These are phyloP conservation scores for Pleurotus ostreatus DNA, from an alignment of 768 basidiomycete genomes.

Conservation along the genomic window DNA sequence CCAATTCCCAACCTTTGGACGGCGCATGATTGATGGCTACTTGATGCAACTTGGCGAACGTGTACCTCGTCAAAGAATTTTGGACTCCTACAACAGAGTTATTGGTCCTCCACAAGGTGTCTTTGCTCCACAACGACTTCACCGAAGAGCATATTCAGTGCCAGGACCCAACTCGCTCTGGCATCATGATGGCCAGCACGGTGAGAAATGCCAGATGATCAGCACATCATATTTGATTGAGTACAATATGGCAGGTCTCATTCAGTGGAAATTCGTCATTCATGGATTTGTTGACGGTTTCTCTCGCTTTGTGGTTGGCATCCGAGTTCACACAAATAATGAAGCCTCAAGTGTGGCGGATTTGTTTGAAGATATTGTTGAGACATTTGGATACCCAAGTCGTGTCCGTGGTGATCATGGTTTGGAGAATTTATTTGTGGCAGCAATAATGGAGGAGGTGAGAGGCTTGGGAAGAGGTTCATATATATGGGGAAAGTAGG, in stretches of 20 bases:
- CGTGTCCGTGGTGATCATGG: slow-evolving; percentile 24
- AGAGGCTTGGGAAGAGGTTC: slow-evolving; percentile 14
- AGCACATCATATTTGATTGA: not conserved
- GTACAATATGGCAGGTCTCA: slow-evolving; percentile 18
- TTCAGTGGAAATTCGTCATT: slow-evolving; percentile 4
- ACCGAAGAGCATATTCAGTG: slow-evolving; percentile 20
- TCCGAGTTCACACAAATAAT: slow-evolving; percentile 25
- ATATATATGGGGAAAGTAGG: slow-evolving; percentile 21
- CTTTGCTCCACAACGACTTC: slow-evolving; percentile 15
- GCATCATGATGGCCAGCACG: slow-evolving; percentile 30
- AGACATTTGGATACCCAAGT: slow-evolving; percentile 27
- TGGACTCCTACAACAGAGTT: slow-evolving; percentile 17
- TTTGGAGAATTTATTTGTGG: slow-evolving; percentile 20
- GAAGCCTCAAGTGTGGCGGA: slow-evolving; percentile 17
- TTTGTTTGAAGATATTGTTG: slow-evolving; percentile 18
- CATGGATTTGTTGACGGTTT: slow-evolving; percentile 35
- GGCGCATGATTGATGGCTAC: slow-evolving; percentile 19
- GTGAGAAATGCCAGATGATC: slow-evolving; percentile 11
- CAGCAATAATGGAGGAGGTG: slow-evolving; percentile 15
- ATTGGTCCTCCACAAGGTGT: slow-evolving; percentile 13
- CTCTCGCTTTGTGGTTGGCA: slow-evolving; percentile 26
- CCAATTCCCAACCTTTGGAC: slow-evolving; percentile 21
- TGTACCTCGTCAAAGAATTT: slow-evolving; percentile 17
- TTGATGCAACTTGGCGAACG: slow-evolving; percentile 14
- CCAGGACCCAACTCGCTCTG: slow-evolving; percentile 24